Base-by-base conservation (phyloP, 2,329 filamentous ascomycete species). In the Colletotrichum sp. region DNA sequence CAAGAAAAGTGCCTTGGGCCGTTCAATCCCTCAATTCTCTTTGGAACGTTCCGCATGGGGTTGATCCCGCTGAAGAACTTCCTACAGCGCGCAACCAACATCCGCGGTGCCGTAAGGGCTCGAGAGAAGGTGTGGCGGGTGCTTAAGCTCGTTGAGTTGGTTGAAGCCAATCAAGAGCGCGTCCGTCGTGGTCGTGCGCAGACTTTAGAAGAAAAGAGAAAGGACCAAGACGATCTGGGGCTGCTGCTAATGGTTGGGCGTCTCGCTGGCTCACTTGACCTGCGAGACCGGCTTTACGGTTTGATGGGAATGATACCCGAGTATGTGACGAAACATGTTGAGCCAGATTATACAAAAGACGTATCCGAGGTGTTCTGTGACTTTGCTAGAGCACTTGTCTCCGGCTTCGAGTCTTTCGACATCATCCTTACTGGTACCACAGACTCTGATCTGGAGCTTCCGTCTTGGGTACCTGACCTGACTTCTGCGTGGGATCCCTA, bases 1-100 rank as follows among this genome's bases (percentile, higher is more conserved):
- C 72, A 75, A 34, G 72, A 75, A 36, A 72, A 73, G 44, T 73
- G 71, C 15, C 71, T 73, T 8, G 71, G 66, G 2, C 66, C 71
- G 3, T 62, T 73, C 24, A 70, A 73, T 12, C 71, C 71, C n/a
- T 73, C 71, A 18, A 73, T 73, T 24, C n/a, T 73, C 21, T 73
- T 73, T 16, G 71, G 71, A 10, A 73, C 55, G 30, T 73, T 73
- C n/a, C 71, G 71, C 1, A 73, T 73, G 71, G 71, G 71, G 1
- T 28, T 73, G 6, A 30, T 73, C 3, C 71, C 57, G 8, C 12
- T 73, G 15, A 68, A 70, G n/a, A 73, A 70, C 39, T 73, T 73
- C 24, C 24, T 73, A 1, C 71, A 73, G 36, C 39, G 65, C 5
- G 66, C 39, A 8, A 70, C 57, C 8, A 73, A 73, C 21, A 73